Evolutionary conservation across 2,329 filamentous ascomycete genomes (phyloP).

Genomic region (Claviceps paspali): DNA sequence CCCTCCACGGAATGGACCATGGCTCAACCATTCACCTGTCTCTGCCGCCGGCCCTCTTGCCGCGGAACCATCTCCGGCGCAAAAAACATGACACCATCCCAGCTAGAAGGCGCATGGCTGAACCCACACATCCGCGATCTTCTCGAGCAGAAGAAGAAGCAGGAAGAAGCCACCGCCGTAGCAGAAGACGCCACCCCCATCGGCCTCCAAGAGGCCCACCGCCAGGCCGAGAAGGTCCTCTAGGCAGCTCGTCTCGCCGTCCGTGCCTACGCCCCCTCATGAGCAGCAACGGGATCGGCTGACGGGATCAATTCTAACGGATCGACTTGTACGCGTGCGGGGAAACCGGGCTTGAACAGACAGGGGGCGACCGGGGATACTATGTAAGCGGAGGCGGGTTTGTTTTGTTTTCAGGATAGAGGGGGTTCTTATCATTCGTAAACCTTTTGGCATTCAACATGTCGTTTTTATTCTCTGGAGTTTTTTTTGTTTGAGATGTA

Average conservation of each 20-base stretch:
- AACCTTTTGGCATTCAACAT: constrained; percentile 1
- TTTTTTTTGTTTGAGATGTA: no score
- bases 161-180: background rate
- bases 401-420: no score
- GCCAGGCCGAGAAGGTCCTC: constrained; percentile 31
- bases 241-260: constrained; percentile 29
- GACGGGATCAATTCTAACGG: no score
- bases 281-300: no score
- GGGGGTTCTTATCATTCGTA: background rate
- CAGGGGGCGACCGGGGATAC: constrained; percentile 44
- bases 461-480: background rate
- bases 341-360: constrained; percentile 12
- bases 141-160: constrained; percentile 20
- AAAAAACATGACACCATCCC: constrained; percentile 35
- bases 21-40: constrained; percentile 55
- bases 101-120: constrained; percentile 44
- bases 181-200: constrained; percentile 23
- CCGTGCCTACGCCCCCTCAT: constrained; percentile 18
- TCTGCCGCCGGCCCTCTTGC: constrained; percentile 42
- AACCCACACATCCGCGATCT: constrained; percentile 45
- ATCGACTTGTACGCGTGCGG: constrained; percentile 2
- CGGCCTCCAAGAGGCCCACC: constrained; percentile 27
- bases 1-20: constrained; percentile 62
- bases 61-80: constrained; percentile 49
- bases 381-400: background rate